Percentiles rank a stretch among this genome's conserved stretches.
Evolutionary conservation across 768 basidiomycete species (phyloP).

Genomic region (Tephrocybe rancida): DNA sequence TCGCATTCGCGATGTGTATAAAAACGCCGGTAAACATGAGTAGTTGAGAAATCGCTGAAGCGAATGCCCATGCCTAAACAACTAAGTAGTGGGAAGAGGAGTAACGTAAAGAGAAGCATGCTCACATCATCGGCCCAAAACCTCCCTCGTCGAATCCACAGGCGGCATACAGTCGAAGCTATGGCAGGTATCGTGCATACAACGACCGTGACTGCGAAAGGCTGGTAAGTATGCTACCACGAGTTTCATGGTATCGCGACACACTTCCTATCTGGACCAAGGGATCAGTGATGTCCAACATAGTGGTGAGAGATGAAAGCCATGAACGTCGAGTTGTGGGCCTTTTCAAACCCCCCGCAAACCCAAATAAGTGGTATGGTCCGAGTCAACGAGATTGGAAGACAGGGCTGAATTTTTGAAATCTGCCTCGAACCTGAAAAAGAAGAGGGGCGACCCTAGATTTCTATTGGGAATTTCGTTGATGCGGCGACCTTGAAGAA

Average conservation of each 20-base stretch:
- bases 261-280: constrained; percentile 9
- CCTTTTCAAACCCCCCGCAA: neutral
- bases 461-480: no score
- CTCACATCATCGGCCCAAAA: constrained; percentile 41
- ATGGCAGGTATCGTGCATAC: constrained; percentile 36
- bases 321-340: neutral
- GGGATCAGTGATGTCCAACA: constrained; percentile 9
- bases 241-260: neutral
- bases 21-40: constrained; percentile 31
- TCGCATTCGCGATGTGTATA: constrained; percentile 25
- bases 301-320: neutral
- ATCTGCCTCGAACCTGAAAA: no score
- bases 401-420: no score
- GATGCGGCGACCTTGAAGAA: no score
- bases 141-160: constrained; percentile 30
- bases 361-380: no score
- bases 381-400: no score
- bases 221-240: neutral
- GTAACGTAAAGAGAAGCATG: neutral
- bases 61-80: constrained; percentile 29
- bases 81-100: neutral
- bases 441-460: no score
- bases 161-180: constrained; percentile 29
- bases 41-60: constrained; percentile 28
- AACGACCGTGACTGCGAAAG: constrained; percentile 28